Evolutionary conservation across 2,329 filamentous ascomycete species (phyloP), one percentile per base, ranked within the genome.

Genomic region (Ophioceras dolichostomum): DNA sequence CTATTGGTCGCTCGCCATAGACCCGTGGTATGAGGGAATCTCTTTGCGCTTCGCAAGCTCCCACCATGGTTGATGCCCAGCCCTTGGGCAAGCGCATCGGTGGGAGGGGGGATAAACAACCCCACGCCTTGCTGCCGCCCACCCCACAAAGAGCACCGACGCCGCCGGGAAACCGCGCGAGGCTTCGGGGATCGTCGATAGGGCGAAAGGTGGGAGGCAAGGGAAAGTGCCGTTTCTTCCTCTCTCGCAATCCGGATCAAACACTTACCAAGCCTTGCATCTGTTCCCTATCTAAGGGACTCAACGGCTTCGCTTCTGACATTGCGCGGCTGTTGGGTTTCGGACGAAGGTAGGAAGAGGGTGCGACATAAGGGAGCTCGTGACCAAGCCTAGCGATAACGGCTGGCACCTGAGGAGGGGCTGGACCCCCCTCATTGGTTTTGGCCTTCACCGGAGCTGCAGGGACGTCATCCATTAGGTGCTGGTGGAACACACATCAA

Each of bases 241-340:
- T 26, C 22, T 26, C 22, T 12, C 22, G 12, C 22, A 8, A 26
- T 7, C 22, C 32, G 5, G 13, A 33, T 39, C 37, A 38, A 32
- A 39, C 43, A 43, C 80, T 65, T 65, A 87, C 82, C 68, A 89
- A 66, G 49, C 81, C 83, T 55, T 84, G 79, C 52, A 79, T 69
- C 63, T 88, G 82, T 54, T 88, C 83, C 62, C 70, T 76, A 58
- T 89, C 83, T 41, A 83, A 65, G 43, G 73, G 68, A 50, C 68
- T 78, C 58, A 67, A 62, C 42, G 60, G 54, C 45, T 59, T 60
- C 44, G 56, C 48, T 45, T 65, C 60, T 41, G 61, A 49, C 49
- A 60, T 54, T 50, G 60, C 58, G 52, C 55, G 58, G 53, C 54
- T 58, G 46, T 52, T 51, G 41, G 55, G 49, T 43, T 58, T 58